phyloP scores from a whole-genome alignment of 768 basidiomycete species.

The Pleurotus pulmonarius region DNA sequence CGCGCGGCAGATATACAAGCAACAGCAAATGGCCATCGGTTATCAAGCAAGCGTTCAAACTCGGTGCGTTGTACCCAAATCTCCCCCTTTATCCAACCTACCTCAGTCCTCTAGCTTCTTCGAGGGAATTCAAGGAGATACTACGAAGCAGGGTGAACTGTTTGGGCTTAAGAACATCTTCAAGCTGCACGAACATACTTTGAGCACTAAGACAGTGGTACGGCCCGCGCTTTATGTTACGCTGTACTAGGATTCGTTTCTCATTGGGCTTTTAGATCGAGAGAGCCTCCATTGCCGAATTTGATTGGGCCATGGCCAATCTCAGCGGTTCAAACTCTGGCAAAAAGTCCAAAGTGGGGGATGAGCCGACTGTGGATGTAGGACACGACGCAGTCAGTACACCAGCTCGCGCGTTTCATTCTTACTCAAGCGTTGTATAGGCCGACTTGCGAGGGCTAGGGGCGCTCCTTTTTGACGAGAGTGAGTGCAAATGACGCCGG shows the following conservation, averaged over 20 bases:
- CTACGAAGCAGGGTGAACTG: constrained; percentile 69
- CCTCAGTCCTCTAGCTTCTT: constrained; percentile 56
- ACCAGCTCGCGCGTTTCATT: background rate
- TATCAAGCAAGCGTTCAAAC: constrained; percentile 85
- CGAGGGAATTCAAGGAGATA: constrained; percentile 79
- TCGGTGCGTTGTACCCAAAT: constrained; percentile 36
- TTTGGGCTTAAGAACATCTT: constrained; percentile 89
- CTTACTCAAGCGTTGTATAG: constrained; percentile 23
- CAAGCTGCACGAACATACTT: constrained; percentile 62
- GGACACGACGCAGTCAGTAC: constrained; percentile 39
- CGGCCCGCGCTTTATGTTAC: constrained; percentile 14
- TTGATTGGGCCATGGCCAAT: constrained; percentile 79
- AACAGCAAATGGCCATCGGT: constrained; percentile 90
- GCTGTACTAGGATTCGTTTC: background rate
- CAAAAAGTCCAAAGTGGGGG: constrained; percentile 26
- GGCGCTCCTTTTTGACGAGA: constrained; percentile 68
- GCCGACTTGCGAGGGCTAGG: constrained; percentile 57
- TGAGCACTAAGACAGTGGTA: constrained; percentile 74
- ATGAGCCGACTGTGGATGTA: constrained; percentile 38
- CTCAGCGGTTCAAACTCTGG: constrained; percentile 43
- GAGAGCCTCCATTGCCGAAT: constrained; percentile 63
- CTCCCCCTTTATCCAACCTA: background rate
- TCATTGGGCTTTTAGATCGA: constrained; percentile 54
- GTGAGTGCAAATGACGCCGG: constrained; percentile 26
- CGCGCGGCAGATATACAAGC: constrained; percentile 88